These are phyloP conservation scores for Aspergillus biplanus DNA, from an alignment of 495 filamentous ascomycete species.

Conservation along the genomic window DNA sequence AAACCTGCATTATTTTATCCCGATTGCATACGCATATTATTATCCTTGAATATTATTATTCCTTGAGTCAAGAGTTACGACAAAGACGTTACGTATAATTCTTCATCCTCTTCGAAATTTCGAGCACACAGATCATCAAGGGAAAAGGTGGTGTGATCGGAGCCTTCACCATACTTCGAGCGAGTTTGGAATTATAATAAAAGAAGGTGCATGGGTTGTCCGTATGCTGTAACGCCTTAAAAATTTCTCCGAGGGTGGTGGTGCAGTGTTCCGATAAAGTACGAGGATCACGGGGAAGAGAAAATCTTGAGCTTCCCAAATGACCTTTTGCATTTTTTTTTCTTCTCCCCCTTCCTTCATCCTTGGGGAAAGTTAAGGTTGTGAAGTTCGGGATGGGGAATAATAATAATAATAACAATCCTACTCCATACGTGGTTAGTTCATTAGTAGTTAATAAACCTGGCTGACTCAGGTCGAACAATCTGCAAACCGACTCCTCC, in stretches of 20 bases:
- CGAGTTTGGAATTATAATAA: no score
- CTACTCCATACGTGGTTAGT: not conserved
- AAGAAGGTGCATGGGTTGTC: no score
- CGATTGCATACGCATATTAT: not conserved
- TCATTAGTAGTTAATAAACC: not conserved
- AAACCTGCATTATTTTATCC: not conserved
- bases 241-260: no score
- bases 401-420: not conserved
- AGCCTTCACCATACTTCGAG: not conserved
- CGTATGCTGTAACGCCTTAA: no score
- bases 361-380: not conserved
- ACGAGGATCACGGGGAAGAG: no score
- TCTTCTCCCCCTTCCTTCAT: no score
- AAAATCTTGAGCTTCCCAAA: no score
- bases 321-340: no score
- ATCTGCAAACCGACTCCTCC: slow-evolving; percentile 16
- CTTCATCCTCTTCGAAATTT: no score
- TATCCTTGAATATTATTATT: not conserved
- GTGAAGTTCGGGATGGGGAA: not conserved
- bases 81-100: not conserved
- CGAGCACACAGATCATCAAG: not conserved
- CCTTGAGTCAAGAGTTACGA: not conserved
- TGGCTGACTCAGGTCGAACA: slow-evolving; percentile 14
- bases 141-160: slow-evolving; percentile 4
- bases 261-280: no score